Evolutionary conservation across 352 stramenopile genomes (phyloP).

Genomic region (Pythium aquatile): DNA sequence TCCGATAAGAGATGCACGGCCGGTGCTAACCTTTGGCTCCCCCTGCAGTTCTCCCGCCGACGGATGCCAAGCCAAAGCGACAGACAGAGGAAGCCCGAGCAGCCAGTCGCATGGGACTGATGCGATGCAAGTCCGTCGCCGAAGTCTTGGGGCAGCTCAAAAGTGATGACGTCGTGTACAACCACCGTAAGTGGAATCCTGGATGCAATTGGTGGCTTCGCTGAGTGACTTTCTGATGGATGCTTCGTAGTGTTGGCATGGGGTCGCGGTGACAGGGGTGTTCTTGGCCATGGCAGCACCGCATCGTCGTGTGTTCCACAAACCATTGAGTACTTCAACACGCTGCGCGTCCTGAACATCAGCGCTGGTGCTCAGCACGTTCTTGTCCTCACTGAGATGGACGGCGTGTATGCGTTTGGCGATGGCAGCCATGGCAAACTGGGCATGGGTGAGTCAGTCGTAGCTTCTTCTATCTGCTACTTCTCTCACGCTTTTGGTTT

Average conservation of each 20-base stretch:
- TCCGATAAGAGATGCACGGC: no score
- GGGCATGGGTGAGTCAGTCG: constrained; percentile 39
- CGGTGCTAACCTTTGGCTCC: no score
- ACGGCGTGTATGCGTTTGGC: constrained; percentile 73
- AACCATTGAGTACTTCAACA: constrained; percentile 57
- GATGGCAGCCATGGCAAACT: constrained; percentile 62
- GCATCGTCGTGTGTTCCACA: constrained; percentile 38
- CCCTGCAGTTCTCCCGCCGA: constrained; percentile 23
- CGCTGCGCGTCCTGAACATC: constrained; percentile 48
- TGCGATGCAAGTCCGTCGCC: constrained; percentile 26
- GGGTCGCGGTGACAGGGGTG: constrained; percentile 57
- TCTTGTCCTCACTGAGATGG: constrained; percentile 62
- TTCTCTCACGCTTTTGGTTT: not conserved
- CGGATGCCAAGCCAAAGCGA: constrained; percentile 14
- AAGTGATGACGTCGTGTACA: constrained; percentile 20
- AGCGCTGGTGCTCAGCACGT: constrained; percentile 60
- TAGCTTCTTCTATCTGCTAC: not conserved
- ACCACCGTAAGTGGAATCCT: constrained; percentile 18
- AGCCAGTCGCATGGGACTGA: constrained; percentile 9
- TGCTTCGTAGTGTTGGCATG: constrained; percentile 59
- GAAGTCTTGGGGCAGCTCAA: constrained; percentile 21
- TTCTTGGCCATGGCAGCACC: constrained; percentile 57
- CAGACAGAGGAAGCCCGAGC: constrained; percentile 15
- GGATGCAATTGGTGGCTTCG: no score
- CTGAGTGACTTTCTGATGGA: not conserved